Percentiles rank a stretch among this genome's conserved stretches.
Evolutionary conservation across 2,329 filamentous ascomycete species (phyloP).

Genomic region (Hypoxylon sp.): DNA sequence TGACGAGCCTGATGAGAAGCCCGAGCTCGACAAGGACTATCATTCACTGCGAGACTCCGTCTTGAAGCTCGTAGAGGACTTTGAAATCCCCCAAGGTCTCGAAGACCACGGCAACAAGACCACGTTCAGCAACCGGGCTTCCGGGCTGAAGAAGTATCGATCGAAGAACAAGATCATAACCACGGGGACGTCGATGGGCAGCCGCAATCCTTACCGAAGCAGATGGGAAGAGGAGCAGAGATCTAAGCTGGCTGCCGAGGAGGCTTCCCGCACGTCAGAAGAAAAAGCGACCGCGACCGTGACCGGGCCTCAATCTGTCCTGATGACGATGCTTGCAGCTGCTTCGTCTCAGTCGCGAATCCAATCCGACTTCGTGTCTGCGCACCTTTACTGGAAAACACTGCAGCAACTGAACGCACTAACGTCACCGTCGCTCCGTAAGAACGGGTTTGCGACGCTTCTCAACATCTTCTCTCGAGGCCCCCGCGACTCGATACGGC

Average conservation of each 20-base stretch:
- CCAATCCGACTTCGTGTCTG: conserved; percentile 82
- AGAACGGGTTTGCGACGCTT: conserved; percentile 74
- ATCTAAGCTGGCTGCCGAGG: conserved; percentile 39
- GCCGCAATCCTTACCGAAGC: conserved; percentile 64
- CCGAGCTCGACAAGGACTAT: conserved; percentile 79
- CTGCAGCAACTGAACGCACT: conserved; percentile 74
- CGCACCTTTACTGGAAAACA: conserved; percentile 86
- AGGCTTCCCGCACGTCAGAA: conserved; percentile 42
- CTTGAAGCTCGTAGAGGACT: conserved; percentile 81
- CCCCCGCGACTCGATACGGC: conserved; percentile 72
- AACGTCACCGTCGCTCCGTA: conserved; percentile 66
- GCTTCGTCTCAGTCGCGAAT: conserved; percentile 80
- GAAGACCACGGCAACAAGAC: conserved; percentile 66
- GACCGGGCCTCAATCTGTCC: conserved; percentile 57
- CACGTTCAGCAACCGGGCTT: conserved; percentile 76
- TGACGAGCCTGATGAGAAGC: conserved; percentile 65
- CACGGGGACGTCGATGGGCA: conserved; percentile 59
- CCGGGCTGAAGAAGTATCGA: conserved; percentile 65
- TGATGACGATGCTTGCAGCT: conserved; percentile 77
- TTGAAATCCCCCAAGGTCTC: conserved; percentile 75
- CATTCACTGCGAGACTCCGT: conserved; percentile 83
- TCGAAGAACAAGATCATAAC: conserved; percentile 67
- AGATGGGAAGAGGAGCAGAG: conserved; percentile 44
- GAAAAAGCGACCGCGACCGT: conserved; percentile 47
- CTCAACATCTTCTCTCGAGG: conserved; percentile 77